phyloP scores from a whole-genome alignment of 2,329 filamentous ascomycete species.

The Dryadomyces sulphureus region DNA sequence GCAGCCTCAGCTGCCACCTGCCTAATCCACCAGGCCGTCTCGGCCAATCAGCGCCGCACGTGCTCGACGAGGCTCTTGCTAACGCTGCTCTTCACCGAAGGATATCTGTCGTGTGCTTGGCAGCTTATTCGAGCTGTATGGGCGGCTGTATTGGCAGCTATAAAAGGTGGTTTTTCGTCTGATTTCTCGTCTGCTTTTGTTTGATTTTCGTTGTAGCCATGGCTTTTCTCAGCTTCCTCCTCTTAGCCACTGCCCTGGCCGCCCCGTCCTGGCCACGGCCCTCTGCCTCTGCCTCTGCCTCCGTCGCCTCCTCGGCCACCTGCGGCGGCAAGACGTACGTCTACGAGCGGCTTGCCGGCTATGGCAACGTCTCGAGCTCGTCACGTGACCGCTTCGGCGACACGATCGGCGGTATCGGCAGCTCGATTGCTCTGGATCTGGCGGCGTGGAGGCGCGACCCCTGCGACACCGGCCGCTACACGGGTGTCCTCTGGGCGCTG shows the following conservation, averaged over 20 bases:
- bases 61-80: neutral
- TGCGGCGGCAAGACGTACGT: slow-evolving; percentile 48
- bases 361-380: slow-evolving; percentile 43
- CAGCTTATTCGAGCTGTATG: too few relatives aligned
- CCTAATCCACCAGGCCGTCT: neutral
- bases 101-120: too few relatives aligned
- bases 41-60: neutral
- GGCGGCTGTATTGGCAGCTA: too few relatives aligned
- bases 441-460: slow-evolving; percentile 39
- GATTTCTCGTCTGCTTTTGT: too few relatives aligned
- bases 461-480: slow-evolving; percentile 31
- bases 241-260: neutral
- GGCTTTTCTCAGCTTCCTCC: too few relatives aligned
- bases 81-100: too few relatives aligned
- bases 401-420: slow-evolving; percentile 53
- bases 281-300: neutral
- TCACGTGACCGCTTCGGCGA: slow-evolving; percentile 53
- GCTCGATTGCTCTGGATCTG: slow-evolving; percentile 42
- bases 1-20: neutral
- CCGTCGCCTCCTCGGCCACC: slow-evolving; percentile 11
- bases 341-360: slow-evolving; percentile 55
- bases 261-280: neutral
- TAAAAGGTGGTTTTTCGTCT: too few relatives aligned
- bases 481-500: slow-evolving; percentile 45
- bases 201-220: too few relatives aligned